Conservation (phyloP, 179 eudicot genomes). For the Actinidia polygama region DNA sequence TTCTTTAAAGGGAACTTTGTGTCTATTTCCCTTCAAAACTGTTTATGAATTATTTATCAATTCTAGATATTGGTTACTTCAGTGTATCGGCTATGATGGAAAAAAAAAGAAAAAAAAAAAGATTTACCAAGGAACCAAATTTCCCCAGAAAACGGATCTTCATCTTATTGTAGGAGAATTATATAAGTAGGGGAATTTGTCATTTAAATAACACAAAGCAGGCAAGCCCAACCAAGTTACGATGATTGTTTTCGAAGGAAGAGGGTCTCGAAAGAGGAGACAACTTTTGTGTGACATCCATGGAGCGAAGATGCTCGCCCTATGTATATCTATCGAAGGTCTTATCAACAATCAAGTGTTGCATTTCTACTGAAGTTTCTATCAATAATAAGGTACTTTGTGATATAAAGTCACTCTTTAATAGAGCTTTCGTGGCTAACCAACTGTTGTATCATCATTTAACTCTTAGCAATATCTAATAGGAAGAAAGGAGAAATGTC, state of each 20-base stretch:
- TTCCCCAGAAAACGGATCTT: too few relatives aligned
- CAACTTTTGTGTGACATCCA: not conserved
- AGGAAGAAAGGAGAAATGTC: not conserved
- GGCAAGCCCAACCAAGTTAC: not conserved
- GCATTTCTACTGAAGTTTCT: too few relatives aligned
- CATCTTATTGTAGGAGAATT: too few relatives aligned
- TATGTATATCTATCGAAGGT: not conserved
- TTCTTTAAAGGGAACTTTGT: not conserved
- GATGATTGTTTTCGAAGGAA: not conserved
- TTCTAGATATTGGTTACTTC: not conserved
- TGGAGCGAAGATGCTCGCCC: constrained; percentile 10
- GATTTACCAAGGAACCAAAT: too few relatives aligned
- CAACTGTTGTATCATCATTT: not conserved
- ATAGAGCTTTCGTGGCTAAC: not conserved
- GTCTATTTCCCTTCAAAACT: not conserved
- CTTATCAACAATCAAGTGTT: too few relatives aligned
- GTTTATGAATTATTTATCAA: not conserved
- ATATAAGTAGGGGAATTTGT: not conserved
- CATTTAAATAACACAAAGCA: not conserved
- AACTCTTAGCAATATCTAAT: not conserved
- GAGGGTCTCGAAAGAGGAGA: not conserved
- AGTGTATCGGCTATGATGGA: not conserved
- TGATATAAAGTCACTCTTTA: not conserved
- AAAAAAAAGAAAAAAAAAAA: not conserved
- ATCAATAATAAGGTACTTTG: not conserved